Percentiles rank a stretch among this genome's conserved stretches.
Conservation (phyloP, 805 yeast genomes). For the Zygotorulaspora florentina region DNA sequence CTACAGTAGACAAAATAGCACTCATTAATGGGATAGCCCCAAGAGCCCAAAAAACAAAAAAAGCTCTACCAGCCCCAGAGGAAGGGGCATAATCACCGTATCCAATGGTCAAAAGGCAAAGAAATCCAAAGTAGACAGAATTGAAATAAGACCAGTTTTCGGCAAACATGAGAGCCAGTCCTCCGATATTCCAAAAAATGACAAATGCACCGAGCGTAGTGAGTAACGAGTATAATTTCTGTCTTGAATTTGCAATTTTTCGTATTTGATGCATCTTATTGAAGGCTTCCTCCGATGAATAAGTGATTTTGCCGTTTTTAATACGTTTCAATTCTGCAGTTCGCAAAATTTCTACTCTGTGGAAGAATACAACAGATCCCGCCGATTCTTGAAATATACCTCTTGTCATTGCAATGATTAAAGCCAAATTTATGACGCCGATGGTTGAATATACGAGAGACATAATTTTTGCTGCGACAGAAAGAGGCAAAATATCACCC, state of each 20-base stretch:
- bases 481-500: constrained; percentile 64
- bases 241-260: constrained; percentile 37
- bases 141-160: constrained; percentile 74
- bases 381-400: constrained; percentile 58
- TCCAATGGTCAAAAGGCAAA: constrained; percentile 77
- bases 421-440: constrained; percentile 71
- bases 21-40: constrained; percentile 87
- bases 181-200: constrained; percentile 70
- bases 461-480: constrained; percentile 52
- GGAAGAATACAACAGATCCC: constrained; percentile 62
- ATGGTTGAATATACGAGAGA: constrained; percentile 58
- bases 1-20: constrained; percentile 63
- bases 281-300: constrained; percentile 49
- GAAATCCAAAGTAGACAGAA: constrained; percentile 69
- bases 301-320: constrained; percentile 13
- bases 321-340: constrained; percentile 22
- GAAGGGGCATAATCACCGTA: constrained; percentile 73
- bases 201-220: constrained; percentile 44
- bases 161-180: constrained; percentile 51
- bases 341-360: constrained; percentile 54
- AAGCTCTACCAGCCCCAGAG: constrained; percentile 60
- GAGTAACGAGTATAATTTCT: constrained; percentile 39
- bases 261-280: constrained; percentile 52
- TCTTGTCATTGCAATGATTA: constrained; percentile 66
- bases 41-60: constrained; percentile 77